Evolutionary conservation across 1,139 yeast genomes (phyloP), one percentile per base, ranked within the genome.

Genomic region (Candida anutae): DNA sequence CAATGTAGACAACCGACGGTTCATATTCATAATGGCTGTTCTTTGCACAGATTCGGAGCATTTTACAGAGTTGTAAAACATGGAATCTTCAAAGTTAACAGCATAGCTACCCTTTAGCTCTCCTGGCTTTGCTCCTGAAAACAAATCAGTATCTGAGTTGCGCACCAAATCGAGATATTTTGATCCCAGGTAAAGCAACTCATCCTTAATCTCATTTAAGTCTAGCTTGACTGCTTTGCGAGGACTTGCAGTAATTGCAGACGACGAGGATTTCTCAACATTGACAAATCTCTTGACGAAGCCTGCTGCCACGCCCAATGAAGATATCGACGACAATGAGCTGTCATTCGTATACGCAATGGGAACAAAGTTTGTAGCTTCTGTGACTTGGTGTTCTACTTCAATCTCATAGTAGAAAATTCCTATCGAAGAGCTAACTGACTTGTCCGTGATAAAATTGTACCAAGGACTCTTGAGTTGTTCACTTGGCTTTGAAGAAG

Each of bases 91-190:
- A 37, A 61, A 60, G 40, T 55, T 62, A 13, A 64, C 51, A 0
- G 69, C 70, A 42, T 53, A 61, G 36, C 69, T 62, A 2, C 69
- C 70, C 27, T 46, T 50, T 28, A 62, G 46, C 21, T 55, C 62
- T 5, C 69, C 69, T 2, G 69, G 69, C 30, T 48, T 54, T 15
- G 53, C 23, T 16, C 27, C 16, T n/a, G 24, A 21, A 15, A 28
- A 24, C 21, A 19, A 11, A n/a, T 23, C 30, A n/a, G 27, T 13
- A 5, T 28, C 31, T 9, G 20, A 13, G 12, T 22, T 21, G 13
- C 15, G 9, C 5, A 21, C n/a, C 13, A 16, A 13, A 10, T 28
- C 25, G 15, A 20, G 10, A 5, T 13, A 15, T 13, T 15, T 12
- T 11, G 19, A 16, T 5, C 21, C 11, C 3, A 34, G 33, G 11